Percentiles rank a stretch among this genome's conserved stretches.
Evolutionary conservation across 2,329 filamentous ascomycete species (phyloP).

Genomic region (Ophiostoma sp.): DNA sequence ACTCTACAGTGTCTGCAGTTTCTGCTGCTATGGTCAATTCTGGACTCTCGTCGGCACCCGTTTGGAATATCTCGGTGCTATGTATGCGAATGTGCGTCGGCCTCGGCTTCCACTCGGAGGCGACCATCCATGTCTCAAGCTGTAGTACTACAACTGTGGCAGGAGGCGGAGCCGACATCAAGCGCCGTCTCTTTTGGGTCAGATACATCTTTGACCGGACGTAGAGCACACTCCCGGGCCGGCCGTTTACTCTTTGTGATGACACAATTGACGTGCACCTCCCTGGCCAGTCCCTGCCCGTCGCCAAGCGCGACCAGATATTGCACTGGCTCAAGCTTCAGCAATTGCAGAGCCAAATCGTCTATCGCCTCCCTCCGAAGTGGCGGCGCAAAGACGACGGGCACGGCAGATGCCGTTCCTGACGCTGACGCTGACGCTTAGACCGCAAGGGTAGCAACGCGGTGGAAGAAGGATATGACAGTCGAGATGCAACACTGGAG

Average conservation of each 20-base stretch:
- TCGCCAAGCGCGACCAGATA: slow-evolving; percentile 22
- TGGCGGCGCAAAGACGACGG: not conserved
- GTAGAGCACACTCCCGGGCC: slow-evolving; percentile 29
- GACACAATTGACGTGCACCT: slow-evolving; percentile 28
- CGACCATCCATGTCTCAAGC: slow-evolving; percentile 21
- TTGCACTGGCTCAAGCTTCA: slow-evolving; percentile 30
- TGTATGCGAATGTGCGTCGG: slow-evolving; percentile 31
- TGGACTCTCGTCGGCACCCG: slow-evolving; percentile 27
- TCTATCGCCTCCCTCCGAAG: slow-evolving; percentile 17
- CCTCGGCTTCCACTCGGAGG: slow-evolving; percentile 29
- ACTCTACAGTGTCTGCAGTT: slow-evolving; percentile 29
- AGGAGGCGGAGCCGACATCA: slow-evolving; percentile 21
- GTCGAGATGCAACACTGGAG: not conserved
- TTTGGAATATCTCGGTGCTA: slow-evolving; percentile 30
- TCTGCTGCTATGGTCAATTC: slow-evolving; percentile 27
- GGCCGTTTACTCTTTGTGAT: slow-evolving; percentile 29
- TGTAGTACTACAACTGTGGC: not conserved
- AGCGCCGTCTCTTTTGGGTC: slow-evolving; percentile 31
- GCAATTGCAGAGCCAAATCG: slow-evolving; percentile 28
- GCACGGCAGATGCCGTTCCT: not conserved
- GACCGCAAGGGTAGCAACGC: not conserved
- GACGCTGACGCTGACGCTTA: not conserved
- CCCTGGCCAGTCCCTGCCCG: slow-evolving; percentile 20
- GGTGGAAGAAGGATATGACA: slow-evolving; percentile 22
- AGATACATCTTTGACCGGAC: slow-evolving; percentile 30